Evolutionary conservation across 805 yeast genomes (phyloP).

Genomic region (Candida yuanshanica): DNA sequence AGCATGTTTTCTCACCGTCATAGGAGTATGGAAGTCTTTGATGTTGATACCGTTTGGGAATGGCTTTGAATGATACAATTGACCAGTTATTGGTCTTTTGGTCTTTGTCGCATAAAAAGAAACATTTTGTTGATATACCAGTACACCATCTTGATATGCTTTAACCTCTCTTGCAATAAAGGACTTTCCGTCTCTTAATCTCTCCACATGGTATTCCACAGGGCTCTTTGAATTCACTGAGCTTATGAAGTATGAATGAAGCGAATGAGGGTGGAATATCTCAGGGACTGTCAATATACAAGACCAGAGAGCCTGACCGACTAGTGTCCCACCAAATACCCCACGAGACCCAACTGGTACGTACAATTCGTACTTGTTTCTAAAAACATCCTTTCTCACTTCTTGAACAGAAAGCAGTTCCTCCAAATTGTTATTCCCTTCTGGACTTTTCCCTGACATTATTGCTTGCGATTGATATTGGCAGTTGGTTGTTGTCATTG

Average conservation of each 20-base stretch:
- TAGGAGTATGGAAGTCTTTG: constrained; percentile 11
- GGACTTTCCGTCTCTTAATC: constrained; percentile 46
- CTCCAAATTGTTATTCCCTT: neutral
- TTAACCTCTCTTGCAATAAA: constrained; percentile 48
- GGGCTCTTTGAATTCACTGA: constrained; percentile 45
- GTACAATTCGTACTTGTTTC: constrained; percentile 17
- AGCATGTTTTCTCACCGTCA: constrained; percentile 8
- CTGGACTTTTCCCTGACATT: neutral
- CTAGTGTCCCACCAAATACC: constrained; percentile 65
- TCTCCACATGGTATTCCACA: constrained; percentile 48
- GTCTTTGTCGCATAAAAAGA: constrained; percentile 18
- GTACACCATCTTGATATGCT: constrained; percentile 46
- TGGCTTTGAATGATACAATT: constrained; percentile 13
- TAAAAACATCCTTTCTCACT: constrained; percentile 10
- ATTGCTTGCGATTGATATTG: no score
- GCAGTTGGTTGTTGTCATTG: no score
- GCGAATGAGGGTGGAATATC: constrained; percentile 48
- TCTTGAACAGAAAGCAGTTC: neutral
- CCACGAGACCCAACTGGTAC: constrained; percentile 56
- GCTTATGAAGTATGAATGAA: constrained; percentile 56
- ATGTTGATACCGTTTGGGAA: constrained; percentile 11
- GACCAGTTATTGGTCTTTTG: constrained; percentile 5
- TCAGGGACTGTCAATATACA: constrained; percentile 47
- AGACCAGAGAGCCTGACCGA: constrained; percentile 60
- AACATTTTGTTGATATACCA: constrained; percentile 48